Percentiles rank a stretch among this genome's conserved stretches.
Conservation (phyloP, 2,329 filamentous ascomycete genomes). For the Cercospora citrullina region DNA sequence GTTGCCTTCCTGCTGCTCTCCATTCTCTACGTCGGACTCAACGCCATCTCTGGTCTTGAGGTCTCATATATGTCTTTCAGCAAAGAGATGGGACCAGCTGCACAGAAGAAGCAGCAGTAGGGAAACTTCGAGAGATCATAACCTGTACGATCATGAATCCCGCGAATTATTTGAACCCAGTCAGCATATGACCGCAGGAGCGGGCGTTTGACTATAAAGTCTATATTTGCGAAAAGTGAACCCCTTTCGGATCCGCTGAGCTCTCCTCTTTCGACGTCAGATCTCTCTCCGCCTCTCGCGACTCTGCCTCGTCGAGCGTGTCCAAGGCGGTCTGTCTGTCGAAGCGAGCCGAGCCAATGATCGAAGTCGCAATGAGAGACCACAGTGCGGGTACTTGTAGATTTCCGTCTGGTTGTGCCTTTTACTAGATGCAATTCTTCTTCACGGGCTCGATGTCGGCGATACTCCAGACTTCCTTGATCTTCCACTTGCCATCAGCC, state of each 20-base stretch:
- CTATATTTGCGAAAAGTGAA: background rate
- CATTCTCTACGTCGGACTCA: constrained; percentile 77
- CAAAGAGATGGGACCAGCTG: constrained; percentile 88
- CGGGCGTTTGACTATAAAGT: background rate
- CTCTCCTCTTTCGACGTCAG: background rate
- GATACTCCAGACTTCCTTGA: constrained; percentile 14
- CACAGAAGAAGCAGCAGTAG: constrained; percentile 77
- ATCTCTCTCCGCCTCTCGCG: background rate
- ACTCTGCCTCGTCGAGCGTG: background rate
- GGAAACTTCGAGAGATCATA: background rate
- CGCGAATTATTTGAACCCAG: background rate
- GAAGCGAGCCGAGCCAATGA: background rate
- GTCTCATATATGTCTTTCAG: constrained; percentile 94
- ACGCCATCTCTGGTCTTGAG: constrained; percentile 74
- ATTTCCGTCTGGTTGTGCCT: background rate
- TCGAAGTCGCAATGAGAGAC: background rate
- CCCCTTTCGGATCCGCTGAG: background rate
- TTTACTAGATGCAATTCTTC: background rate
- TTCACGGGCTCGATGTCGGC: constrained; percentile 7
- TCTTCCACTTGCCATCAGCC: constrained; percentile 7
- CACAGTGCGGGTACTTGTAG: background rate
- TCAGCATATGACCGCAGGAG: background rate
- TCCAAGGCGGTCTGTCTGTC: background rate
- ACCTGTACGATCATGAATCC: background rate
- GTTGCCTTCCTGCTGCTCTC: constrained; percentile 69